Evolutionary conservation across 2,329 filamentous ascomycete genomes (phyloP), one percentile per base, ranked within the genome.

Genomic region (Fusarium tjaetaba): DNA sequence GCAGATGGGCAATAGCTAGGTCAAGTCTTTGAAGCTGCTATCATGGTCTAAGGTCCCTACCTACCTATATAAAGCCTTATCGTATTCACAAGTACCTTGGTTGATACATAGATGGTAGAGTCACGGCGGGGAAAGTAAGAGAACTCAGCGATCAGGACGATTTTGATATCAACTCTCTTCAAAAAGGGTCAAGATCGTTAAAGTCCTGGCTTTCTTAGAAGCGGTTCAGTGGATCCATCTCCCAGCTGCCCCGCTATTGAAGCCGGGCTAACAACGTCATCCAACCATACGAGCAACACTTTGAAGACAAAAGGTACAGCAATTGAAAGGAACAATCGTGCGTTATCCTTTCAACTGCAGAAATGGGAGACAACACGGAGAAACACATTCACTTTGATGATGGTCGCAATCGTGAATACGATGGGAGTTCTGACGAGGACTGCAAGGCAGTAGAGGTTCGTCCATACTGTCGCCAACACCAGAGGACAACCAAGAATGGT

Each of bases 341-440:
- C 42, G 24, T 20, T 59, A 45, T 55, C 49, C 34, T 45, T 46
- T 28, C 24, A 45, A n/a, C 30, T 36, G 38, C 63, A 41, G 36
- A 61, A 58, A 73, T 75, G 77, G 73, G 68, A 51, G 70, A 78
- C 26, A 59, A 68, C 22, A 39, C 63, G 9, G 56, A 43, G 38
- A 79, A 77, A 49, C 74, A 77, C 56, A 76, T 72, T n/a, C 68
- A 75, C 5, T 79, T 81, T 61, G 82, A 84, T 42, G 81, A 79
- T 41, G 80, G 80, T 32, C 80, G 80, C 39, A 80, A 80, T 45
- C 85, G 70, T 56, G 69, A 71, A 68, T 69, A 84, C 8, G 85
- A 84, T 60, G 83, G 81, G 41, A 88, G 86, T 72, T 87, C 88
- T 53, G 88, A 89, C 63, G 88, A 89, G 49, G 81, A 80, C 56